A percentile compares a stretch with the other conserved stretches of the same genome.
These are phyloP conservation scores for Clohesyomyces aquaticus DNA, from an alignment of 495 filamentous ascomycete species.

Conservation along the genomic window DNA sequence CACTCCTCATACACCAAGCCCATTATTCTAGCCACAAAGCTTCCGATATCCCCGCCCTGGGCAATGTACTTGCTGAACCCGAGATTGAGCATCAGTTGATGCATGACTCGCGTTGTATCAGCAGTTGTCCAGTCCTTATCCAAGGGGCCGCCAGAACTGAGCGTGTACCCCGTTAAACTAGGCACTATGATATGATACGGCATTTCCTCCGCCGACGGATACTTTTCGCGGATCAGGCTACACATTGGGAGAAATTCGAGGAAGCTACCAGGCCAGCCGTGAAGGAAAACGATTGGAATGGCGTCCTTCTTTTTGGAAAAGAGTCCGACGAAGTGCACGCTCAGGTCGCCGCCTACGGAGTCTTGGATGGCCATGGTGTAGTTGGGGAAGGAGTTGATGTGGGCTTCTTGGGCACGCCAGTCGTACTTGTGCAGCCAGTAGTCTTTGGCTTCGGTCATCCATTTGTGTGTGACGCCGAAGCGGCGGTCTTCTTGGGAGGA, in stretches of 20 bases:
- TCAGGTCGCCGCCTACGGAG: constrained; percentile 41
- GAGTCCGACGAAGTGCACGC: constrained; percentile 65
- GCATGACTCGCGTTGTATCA: constrained; percentile 54
- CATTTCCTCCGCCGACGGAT: constrained; percentile 57
- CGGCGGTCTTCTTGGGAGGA: constrained; percentile 51
- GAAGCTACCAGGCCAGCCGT: constrained; percentile 61
- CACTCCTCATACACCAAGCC: constrained; percentile 49
- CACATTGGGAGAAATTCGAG: constrained; percentile 59
- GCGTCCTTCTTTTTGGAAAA: constrained; percentile 64
- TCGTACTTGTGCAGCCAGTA: constrained; percentile 56
- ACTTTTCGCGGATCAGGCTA: constrained; percentile 54
- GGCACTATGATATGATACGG: constrained; percentile 72
- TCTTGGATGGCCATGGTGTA: constrained; percentile 54
- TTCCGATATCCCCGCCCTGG: constrained; percentile 71
- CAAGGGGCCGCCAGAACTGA: constrained; percentile 54
- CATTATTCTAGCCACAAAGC: constrained; percentile 53
- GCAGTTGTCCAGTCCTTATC: constrained; percentile 53
- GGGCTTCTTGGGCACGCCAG: constrained; percentile 52
- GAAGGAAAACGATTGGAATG: constrained; percentile 61
- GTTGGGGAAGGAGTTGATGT: constrained; percentile 67
- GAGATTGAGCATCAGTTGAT: constrained; percentile 63
- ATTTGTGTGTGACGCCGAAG: constrained; percentile 58
- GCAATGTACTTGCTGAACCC: constrained; percentile 65
- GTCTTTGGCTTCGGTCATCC: constrained; percentile 59
- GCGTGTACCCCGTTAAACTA: constrained; percentile 64